These are phyloP conservation scores for Setomelanomma holmii DNA, from an alignment of 2,329 filamentous ascomycete genomes.

Conservation along the genomic window DNA sequence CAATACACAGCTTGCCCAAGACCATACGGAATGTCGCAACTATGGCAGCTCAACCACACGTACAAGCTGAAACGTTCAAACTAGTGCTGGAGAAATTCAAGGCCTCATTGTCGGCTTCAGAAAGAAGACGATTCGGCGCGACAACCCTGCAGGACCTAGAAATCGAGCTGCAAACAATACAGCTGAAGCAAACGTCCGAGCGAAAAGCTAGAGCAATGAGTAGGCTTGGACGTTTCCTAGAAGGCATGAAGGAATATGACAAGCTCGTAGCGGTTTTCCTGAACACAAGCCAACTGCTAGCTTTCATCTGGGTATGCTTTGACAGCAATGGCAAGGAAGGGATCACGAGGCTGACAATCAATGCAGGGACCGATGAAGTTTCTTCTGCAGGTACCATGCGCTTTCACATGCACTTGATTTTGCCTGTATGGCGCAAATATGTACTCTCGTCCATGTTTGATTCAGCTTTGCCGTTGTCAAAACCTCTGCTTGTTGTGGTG, in stretches of 20 bases:
- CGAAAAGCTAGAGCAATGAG: constrained; percentile 35
- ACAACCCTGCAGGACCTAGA: constrained; percentile 28
- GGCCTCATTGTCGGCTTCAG: constrained; percentile 6
- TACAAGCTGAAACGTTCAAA: constrained; percentile 2
- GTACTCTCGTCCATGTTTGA: too few species aligned
- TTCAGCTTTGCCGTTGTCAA: too few species aligned
- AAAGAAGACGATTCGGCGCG: constrained; percentile 11
- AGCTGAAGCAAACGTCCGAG: constrained; percentile 32
- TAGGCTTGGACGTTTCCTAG: constrained; percentile 1
- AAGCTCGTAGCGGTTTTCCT: constrained; percentile 41
- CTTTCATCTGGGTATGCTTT: constrained; percentile 28
- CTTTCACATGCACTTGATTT: neutral
- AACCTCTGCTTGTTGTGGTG: too few species aligned
- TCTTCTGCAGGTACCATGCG: constrained; percentile 8
- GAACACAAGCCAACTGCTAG: constrained; percentile 31
- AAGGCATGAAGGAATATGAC: constrained; percentile 6
- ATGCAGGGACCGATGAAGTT: constrained; percentile 16
- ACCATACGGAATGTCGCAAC: neutral
- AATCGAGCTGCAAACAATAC: constrained; percentile 27
- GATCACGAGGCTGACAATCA: neutral
- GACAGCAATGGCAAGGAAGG: too few species aligned
- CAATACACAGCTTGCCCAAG: too few species aligned
- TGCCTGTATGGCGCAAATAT: too few species aligned
- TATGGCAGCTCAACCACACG: neutral
- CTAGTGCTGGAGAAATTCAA: constrained; percentile 14